Base-by-base conservation (phyloP, 2,329 filamentous ascomycete species). In the Septoria linicola region DNA sequence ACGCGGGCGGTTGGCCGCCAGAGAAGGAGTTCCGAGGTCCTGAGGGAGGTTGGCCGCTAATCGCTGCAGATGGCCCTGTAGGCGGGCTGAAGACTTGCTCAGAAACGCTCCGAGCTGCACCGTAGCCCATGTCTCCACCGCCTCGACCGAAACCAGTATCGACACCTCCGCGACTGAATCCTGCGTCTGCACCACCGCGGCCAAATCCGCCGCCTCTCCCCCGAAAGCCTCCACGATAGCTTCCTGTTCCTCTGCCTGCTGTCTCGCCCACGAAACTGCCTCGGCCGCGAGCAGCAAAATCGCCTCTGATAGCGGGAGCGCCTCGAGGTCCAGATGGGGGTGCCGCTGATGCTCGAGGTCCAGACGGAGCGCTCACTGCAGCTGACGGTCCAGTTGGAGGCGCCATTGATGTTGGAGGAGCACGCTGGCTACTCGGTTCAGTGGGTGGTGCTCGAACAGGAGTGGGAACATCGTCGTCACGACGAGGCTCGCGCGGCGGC, bases 301-400 rank as follows among this genome's bases (percentile, higher is more conserved):
- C 62, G 13, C 73, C 73, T 44, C 64, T 63, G 23, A 72, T 68
- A 4, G 72, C 70, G 13, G 70, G 70, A 17, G 52, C 58, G 13
- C 55, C 59, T 31, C 65, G 54, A 16, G 65, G 63, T 8, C 66
- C 66, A 44, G 61, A 61, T 16, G 65, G 65, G 21, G 66, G 62
- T 19, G 49, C 54, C 4, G 57, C 48, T 13, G 60, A 54, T 11
- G 53, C 54, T 45, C 65, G 57, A 20, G 68, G 66, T 10, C 65
- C 66, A 37, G 64, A 64, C n/a, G 67, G 66, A n/a, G 66, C 63
- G 34, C 63, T 59, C 27, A 39, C 53, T 36, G 55, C 45, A 13
- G 62, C 59, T 36, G 63, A 60, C 23, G 66, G 65, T 3, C 65
- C 66, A 14, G 65, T 63, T 4, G 66, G 66, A 25, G 66, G 66